Evolutionary conservation across 106 monocot genomes (phyloP), one percentile per base, ranked within the genome.

Genomic region (Dendrobium chrysotoxum): DNA sequence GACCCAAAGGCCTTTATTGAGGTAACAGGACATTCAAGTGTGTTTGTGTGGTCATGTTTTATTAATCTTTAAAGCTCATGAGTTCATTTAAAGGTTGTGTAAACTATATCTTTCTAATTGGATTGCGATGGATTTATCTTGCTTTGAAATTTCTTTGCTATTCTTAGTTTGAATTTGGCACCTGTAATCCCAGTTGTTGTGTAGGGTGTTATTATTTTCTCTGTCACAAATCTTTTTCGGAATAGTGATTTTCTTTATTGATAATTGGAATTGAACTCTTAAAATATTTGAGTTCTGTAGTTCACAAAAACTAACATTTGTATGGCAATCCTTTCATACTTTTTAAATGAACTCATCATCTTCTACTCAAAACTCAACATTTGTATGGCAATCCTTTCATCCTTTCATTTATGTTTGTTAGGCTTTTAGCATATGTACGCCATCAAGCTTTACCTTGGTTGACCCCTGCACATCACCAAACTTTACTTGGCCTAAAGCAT

Each of bases 1-100:
- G 75, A 91, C 68, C 91, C 91, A 42, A 75, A 85, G 58, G 88
- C 86, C 21, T 91, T 91, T 78, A 81, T 76, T 39, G 80, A 86
- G 91, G 91, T 91, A 87, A 41, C 71, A 8, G 20, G 40, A 5
- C 2, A 17, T 39, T 39, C 13, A 39, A 12, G 72, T 72, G 5
- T 67, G 23, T 72, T 13, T 26, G 4, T 72, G 12, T 72, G 39
- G 39, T 12, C 13, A 39, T 72, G 39, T 16, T 72, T 72, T 4
- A 40, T 39, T 38, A 40, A 39, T 38, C 72, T 40, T 11, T 3
- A 72, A 72, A 40, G 28, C 26, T 67, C 67, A 67, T 67, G 23
- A 28, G 7, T 8, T 5, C 67, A 67, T 67, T 71, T 10, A 38
- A 71, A 71, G 28, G 31, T 71, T 71, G 0, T 71, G 17, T 35